Base-by-base conservation (phyloP, 495 filamentous ascomycete species). In the Neohortaea acidophila region DNA sequence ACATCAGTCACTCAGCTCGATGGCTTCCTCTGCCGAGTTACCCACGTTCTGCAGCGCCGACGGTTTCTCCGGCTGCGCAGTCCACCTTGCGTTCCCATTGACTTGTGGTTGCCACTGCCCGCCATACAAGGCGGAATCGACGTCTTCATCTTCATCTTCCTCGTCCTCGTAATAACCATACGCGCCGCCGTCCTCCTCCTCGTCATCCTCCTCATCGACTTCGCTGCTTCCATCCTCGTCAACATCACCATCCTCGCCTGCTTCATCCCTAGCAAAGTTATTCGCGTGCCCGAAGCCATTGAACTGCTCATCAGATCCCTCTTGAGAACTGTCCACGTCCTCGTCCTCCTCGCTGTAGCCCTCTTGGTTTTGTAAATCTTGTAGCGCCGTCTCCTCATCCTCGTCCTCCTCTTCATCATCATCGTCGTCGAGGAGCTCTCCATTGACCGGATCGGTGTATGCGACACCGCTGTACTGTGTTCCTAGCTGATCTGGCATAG, bases 81-180 rank as follows among this genome's bases (percentile, higher is more conserved):
- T 22, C 20, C 7, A 21, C 15, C 28, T 31, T 11, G 5, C 28
- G 12, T n/a, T n/a, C n/a, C n/a, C n/a, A n/a, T n/a, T n/a, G n/a
- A n/a, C n/a, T n/a, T n/a, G n/a, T n/a, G n/a, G n/a, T n/a, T n/a
- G n/a, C n/a, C n/a, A n/a, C n/a, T n/a, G n/a, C n/a, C n/a, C n/a
- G n/a, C n/a, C n/a, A n/a, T n/a, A n/a, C n/a, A n/a, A n/a, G n/a
- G n/a, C n/a, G n/a, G n/a, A n/a, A n/a, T 52, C 37, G 15, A 34
- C 43, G 9, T 49, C 36, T 14, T 28, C 20, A 23, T 37, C 2
- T 3, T 22, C 11, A 25, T 29, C 45, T 17, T 39, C 33, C 15
- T 47, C 43, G 5, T 42, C 42, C n/a, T 39, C 41, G 2, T 45
- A 37, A 20, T 23, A 43, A 6, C 31, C 42, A 4, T 48, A 33